Evolutionary conservation across 1,139 yeast species (phyloP).

Genomic region (Taphrina confusa): DNA sequence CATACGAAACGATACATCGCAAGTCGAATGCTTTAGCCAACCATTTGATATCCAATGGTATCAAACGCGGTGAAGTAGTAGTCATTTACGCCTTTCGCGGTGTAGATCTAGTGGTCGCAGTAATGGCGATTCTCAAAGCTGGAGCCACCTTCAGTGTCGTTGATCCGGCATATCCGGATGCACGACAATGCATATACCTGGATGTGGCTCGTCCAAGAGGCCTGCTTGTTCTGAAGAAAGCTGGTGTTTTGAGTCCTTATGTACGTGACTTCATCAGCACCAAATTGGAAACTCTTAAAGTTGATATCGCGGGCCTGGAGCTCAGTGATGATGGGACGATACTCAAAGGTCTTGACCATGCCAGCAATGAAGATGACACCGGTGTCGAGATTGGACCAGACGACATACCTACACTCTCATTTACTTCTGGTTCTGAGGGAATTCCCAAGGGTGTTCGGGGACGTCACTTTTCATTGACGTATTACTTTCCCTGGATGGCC

Average conservation of each 20-base stretch:
- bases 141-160: slow-evolving; percentile 98
- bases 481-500: slow-evolving; percentile 99
- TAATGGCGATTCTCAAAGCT: slow-evolving; percentile 95
- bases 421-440: slow-evolving; percentile 99
- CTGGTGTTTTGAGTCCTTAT: slow-evolving; percentile 73
- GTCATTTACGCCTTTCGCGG: slow-evolving; percentile 98
- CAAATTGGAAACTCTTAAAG: slow-evolving; percentile 64
- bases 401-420: slow-evolving; percentile 91
- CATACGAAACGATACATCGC: slow-evolving; percentile 81
- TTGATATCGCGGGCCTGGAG: slow-evolving; percentile 75
- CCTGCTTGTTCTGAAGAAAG: slow-evolving; percentile 82
- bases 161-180: slow-evolving; percentile 98
- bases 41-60: slow-evolving; percentile 76
- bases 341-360: slow-evolving; percentile 58
- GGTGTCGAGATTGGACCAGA: slow-evolving; percentile 98
- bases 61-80: slow-evolving; percentile 87
- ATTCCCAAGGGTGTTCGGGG: slow-evolving; percentile 98
- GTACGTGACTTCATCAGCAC: slow-evolving; percentile 74
- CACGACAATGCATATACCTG: slow-evolving; percentile 88
- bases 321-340: slow-evolving; percentile 70
- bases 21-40: slow-evolving; percentile 95
- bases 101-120: slow-evolving; percentile 93
- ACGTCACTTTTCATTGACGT: slow-evolving; percentile 92
- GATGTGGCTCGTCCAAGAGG: slow-evolving; percentile 93
- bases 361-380: slow-evolving; percentile 58